Conservation (phyloP, 768 basidiomycete species). For the Trichaptum fuscoviolaceum region DNA sequence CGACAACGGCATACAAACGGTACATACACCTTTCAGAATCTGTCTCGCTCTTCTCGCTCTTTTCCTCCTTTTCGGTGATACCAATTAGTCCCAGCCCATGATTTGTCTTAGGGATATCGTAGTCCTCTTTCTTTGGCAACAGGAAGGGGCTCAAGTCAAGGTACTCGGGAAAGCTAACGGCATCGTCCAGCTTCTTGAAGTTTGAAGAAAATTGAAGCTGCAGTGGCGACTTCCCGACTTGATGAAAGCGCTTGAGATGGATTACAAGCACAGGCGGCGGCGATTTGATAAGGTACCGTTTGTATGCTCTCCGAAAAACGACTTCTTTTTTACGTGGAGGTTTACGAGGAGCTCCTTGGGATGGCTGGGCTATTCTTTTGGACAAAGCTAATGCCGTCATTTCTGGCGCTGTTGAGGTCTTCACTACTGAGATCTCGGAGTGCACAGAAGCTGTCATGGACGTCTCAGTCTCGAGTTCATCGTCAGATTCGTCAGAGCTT, state of each 20-base stretch:
- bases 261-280: constrained; percentile 87
- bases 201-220: constrained; percentile 56
- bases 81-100: neutral
- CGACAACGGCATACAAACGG: constrained; percentile 74
- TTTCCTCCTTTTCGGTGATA: constrained; percentile 20
- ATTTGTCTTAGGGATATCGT: neutral
- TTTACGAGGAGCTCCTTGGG: constrained; percentile 32
- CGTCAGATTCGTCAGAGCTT: constrained; percentile 26
- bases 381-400: no score
- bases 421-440: constrained; percentile 29
- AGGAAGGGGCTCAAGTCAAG: constrained; percentile 85
- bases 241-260: constrained; percentile 94
- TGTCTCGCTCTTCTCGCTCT: constrained; percentile 15
- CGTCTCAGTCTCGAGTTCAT: constrained; percentile 25
- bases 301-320: constrained; percentile 81
- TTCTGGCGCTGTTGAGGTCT: constrained; percentile 16
- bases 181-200: constrained; percentile 90
- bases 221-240: constrained; percentile 58
- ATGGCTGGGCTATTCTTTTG: constrained; percentile 2
- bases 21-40: constrained; percentile 45
- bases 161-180: constrained; percentile 81
- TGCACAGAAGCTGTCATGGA: constrained; percentile 22
- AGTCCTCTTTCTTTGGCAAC: constrained; percentile 70
- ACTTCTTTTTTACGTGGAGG: constrained; percentile 44
- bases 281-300: constrained; percentile 85